Percentiles rank a stretch among this genome's conserved stretches.
phyloP scores from a whole-genome alignment of 768 basidiomycete species.

The Lactifluus pinguis region DNA sequence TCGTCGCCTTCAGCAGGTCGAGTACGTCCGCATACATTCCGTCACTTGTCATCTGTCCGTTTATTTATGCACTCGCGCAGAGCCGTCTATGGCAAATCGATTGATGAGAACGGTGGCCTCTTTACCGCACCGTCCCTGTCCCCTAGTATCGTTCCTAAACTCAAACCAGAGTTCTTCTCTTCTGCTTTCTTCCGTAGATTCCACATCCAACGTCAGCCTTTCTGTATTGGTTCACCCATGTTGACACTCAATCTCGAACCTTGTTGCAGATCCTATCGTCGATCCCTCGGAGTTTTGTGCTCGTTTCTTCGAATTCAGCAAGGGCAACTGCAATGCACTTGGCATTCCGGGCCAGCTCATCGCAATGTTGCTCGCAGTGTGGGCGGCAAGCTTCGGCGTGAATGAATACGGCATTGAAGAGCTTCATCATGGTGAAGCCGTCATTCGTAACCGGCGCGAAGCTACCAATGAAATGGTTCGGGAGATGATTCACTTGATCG shows the following conservation, averaged over 20 bases:
- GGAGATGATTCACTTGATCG: constrained; percentile 72
- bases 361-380: constrained; percentile 71
- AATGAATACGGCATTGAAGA: constrained; percentile 64
- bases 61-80: constrained; percentile 29
- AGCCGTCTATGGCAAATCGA: constrained; percentile 70
- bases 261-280: constrained; percentile 64
- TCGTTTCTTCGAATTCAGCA: constrained; percentile 58
- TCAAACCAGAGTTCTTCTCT: constrained; percentile 70
- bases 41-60: constrained; percentile 1
- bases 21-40: constrained; percentile 40
- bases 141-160: constrained; percentile 54
- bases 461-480: constrained; percentile 60
- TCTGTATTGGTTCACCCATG: not conserved
- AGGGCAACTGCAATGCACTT: constrained; percentile 49
- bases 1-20: constrained; percentile 73
- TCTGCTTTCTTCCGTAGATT: constrained; percentile 84
- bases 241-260: not conserved
- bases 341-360: constrained; percentile 70
- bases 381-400: constrained; percentile 86
- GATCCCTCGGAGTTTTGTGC: constrained; percentile 71
- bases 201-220: constrained; percentile 60
- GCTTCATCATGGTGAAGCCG: constrained; percentile 28
- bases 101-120: constrained; percentile 33
- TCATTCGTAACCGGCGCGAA: constrained; percentile 38
- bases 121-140: constrained; percentile 31